A percentile compares a stretch with the other conserved stretches of the same genome.
phyloP scores from a whole-genome alignment of 2,329 filamentous ascomycete species.

The Ciborinia camelliae region DNA sequence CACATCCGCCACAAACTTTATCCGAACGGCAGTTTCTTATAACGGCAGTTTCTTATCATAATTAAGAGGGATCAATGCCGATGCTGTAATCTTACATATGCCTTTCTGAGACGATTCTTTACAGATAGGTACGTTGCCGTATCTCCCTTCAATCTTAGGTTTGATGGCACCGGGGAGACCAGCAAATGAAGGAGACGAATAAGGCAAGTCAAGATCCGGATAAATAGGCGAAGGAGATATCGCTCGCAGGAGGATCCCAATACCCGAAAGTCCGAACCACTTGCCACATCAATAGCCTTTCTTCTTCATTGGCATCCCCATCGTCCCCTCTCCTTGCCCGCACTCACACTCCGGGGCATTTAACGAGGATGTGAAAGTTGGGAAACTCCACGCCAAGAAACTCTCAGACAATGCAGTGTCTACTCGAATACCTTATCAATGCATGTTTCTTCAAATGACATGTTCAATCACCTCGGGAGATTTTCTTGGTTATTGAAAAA shows the following conservation, averaged over 20 bases:
- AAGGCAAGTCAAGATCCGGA: neutral
- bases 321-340: neutral
- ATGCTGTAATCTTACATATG: too few relatives aligned
- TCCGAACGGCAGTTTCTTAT: neutral
- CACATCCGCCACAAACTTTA: neutral
- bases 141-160: neutral
- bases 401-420: too few relatives aligned
- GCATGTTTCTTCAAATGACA: too few relatives aligned
- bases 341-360: too few relatives aligned
- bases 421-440: too few relatives aligned
- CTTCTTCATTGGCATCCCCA: neutral
- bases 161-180: neutral
- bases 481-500: too few relatives aligned
- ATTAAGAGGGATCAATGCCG: neutral
- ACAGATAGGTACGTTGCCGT: too few relatives aligned
- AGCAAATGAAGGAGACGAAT: neutral
- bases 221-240: neutral
- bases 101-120: neutral
- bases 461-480: too few relatives aligned
- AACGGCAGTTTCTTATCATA: slow-evolving; percentile 7
- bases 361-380: too few relatives aligned
- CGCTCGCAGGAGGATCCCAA: neutral
- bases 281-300: neutral
- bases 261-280: neutral
- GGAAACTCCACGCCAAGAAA: too few relatives aligned